These are phyloP conservation scores for Leptomonas pyrrhocoris DNA, from an alignment of 208 protist species.

Conservation along the genomic window DNA sequence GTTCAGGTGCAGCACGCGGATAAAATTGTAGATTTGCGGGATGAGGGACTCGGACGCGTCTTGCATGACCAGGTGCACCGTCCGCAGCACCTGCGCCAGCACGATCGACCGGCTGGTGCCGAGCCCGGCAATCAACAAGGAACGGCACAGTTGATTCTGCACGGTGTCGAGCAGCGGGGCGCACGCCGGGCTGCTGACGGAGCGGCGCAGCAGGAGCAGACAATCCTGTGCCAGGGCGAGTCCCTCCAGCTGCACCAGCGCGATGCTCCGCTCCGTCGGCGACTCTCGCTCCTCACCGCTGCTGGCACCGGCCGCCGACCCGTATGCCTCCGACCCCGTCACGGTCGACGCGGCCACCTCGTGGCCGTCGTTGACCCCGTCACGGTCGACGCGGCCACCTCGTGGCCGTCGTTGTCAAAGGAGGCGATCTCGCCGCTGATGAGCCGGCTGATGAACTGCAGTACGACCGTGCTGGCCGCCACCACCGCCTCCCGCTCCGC, in stretches of 20 bases:
- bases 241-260: conserved; percentile 77
- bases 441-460: conserved; percentile 57
- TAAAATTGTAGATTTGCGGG: conserved; percentile 84
- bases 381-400: conserved; percentile 18
- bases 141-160: conserved; percentile 76
- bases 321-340: background rate
- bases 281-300: conserved; percentile 27
- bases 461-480: conserved; percentile 25
- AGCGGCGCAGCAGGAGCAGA: conserved; percentile 51
- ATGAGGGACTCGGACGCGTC: conserved; percentile 52
- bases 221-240: conserved; percentile 70
- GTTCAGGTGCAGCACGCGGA: conserved; percentile 80
- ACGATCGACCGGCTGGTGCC: conserved; percentile 73
- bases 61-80: conserved; percentile 72
- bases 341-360: conserved; percentile 20
- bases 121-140: conserved; percentile 73
- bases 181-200: conserved; percentile 11
- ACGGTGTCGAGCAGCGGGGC: conserved; percentile 49
- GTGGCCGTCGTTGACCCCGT: conserved; percentile 21
- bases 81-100: conserved; percentile 82
- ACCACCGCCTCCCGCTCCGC: conserved; percentile 14
- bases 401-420: conserved; percentile 38
- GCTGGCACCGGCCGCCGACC: conserved; percentile 14
- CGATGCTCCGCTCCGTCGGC: conserved; percentile 21
- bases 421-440: conserved; percentile 45